Conservation (phyloP, 768 basidiomycete genomes). For the Xanthoconium purpureum region DNA sequence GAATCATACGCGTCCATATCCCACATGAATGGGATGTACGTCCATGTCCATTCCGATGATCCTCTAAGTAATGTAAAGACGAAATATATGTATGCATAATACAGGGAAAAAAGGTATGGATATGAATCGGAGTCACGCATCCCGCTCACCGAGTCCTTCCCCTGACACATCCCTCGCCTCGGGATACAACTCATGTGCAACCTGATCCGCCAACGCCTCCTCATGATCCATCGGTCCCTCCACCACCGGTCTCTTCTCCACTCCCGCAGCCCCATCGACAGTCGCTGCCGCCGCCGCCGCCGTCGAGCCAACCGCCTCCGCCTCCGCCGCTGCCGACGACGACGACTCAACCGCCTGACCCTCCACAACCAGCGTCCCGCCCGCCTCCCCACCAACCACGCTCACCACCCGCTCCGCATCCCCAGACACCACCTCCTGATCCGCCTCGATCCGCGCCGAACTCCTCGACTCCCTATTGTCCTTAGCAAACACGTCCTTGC, state of each 20-base stretch:
- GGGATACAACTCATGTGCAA: slow-evolving; percentile 53
- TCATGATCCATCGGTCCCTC: slow-evolving; percentile 48
- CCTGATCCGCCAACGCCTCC: slow-evolving; percentile 50
- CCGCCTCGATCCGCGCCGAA: slow-evolving; percentile 8
- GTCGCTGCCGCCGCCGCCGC: not conserved
- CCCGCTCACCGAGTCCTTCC: not conserved
- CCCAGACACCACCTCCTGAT: not conserved
- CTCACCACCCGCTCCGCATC: slow-evolving; percentile 37
- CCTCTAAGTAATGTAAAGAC: no score
- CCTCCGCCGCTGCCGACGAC: not conserved
- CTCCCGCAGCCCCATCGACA: not conserved
- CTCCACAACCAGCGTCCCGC: not conserved
- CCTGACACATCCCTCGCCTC: slow-evolving; percentile 22
- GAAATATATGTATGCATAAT: no score
- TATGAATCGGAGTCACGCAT: not conserved
- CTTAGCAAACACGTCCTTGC: slow-evolving; percentile 67
- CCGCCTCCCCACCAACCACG: slow-evolving; percentile 18
- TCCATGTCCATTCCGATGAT: no score
- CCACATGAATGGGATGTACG: no score
- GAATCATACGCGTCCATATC: no score
- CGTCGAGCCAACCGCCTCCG: not conserved
- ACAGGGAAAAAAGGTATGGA: not conserved
- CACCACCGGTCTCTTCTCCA: slow-evolving; percentile 8
- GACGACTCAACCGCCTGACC: not conserved
- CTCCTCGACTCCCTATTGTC: slow-evolving; percentile 50